These are phyloP conservation scores for Vigna nakashimae DNA, from an alignment of 306 rosid genomes.

Conservation along the genomic window DNA sequence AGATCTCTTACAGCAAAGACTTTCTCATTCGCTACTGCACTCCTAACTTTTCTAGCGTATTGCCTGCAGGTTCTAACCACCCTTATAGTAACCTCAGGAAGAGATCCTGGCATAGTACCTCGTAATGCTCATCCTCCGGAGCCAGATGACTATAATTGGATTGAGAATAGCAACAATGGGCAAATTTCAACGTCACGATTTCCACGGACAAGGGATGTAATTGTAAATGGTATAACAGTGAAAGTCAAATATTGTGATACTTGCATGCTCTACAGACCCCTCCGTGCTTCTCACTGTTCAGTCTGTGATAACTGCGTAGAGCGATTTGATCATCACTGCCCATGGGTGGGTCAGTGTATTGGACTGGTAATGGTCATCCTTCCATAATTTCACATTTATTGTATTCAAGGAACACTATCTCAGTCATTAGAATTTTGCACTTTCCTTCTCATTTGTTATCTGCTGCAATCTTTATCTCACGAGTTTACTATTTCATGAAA, in stretches of 20 bases:
- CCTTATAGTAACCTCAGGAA: slow-evolving; percentile 77
- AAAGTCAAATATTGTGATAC: slow-evolving; percentile 78
- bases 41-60: slow-evolving; percentile 40
- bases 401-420: slow-evolving; percentile 11
- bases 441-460: slow-evolving; percentile 3
- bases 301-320: slow-evolving; percentile 82
- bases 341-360: slow-evolving; percentile 93
- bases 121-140: slow-evolving; percentile 72
- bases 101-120: slow-evolving; percentile 87
- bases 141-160: slow-evolving; percentile 49
- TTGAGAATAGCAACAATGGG: slow-evolving; percentile 48
- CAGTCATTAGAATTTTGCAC: slow-evolving; percentile 5
- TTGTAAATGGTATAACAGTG: slow-evolving; percentile 60
- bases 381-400: not conserved
- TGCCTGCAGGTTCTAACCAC: slow-evolving; percentile 63
- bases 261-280: slow-evolving; percentile 82
- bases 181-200: slow-evolving; percentile 46
- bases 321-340: slow-evolving; percentile 94
- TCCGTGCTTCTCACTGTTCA: slow-evolving; percentile 82
- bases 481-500: not conserved
- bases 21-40: slow-evolving; percentile 31
- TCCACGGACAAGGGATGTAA: slow-evolving; percentile 65
- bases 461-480: slow-evolving; percentile 8
- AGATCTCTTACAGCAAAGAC: slow-evolving; percentile 25
- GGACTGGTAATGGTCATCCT: slow-evolving; percentile 64